Percentiles rank a stretch among this genome's conserved stretches.
phyloP scores from a whole-genome alignment of 2,329 filamentous ascomycete species.

The Fusarium heterosporum region DNA sequence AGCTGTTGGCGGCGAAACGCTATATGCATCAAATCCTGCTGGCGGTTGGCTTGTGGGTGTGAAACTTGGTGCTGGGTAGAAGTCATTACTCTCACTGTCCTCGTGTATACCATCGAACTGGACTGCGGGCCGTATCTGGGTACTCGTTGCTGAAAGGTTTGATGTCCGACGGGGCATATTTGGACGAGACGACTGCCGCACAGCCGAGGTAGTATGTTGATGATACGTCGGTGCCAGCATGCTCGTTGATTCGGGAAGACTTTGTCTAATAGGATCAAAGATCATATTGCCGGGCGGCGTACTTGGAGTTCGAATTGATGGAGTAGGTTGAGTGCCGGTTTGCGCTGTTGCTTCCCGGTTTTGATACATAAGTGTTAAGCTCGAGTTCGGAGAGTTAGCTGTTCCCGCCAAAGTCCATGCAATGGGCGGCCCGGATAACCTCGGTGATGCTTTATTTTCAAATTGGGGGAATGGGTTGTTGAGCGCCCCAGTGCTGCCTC shows the following conservation, averaged over 20 bases:
- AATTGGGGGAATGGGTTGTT: constrained; percentile 58
- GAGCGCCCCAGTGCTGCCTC: constrained; percentile 52
- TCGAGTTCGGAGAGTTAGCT: constrained; percentile 86
- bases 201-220: constrained; percentile 61
- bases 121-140: constrained; percentile 41
- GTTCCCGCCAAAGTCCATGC: constrained; percentile 91
- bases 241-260: constrained; percentile 60
- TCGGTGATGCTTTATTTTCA: constrained; percentile 62
- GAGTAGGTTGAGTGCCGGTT: constrained; percentile 18
- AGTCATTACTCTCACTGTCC: constrained; percentile 50
- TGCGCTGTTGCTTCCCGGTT: constrained; percentile 51
- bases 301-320: constrained; percentile 51
- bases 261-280: constrained; percentile 70
- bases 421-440: constrained; percentile 64
- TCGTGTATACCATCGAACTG: constrained; percentile 49
- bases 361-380: constrained; percentile 83
- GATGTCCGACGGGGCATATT: constrained; percentile 45
- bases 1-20: constrained; percentile 57
- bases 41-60: constrained; percentile 58
- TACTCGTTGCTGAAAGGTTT: constrained; percentile 35
- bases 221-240: constrained; percentile 64
- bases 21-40: constrained; percentile 57
- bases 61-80: constrained; percentile 52
- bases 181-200: constrained; percentile 58
- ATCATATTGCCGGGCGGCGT: constrained; percentile 69